Percentiles rank a stretch among this genome's conserved stretches.
These are phyloP conservation scores for Exophiala sideris DNA, from an alignment of 2,329 filamentous ascomycete species.

Conservation along the genomic window DNA sequence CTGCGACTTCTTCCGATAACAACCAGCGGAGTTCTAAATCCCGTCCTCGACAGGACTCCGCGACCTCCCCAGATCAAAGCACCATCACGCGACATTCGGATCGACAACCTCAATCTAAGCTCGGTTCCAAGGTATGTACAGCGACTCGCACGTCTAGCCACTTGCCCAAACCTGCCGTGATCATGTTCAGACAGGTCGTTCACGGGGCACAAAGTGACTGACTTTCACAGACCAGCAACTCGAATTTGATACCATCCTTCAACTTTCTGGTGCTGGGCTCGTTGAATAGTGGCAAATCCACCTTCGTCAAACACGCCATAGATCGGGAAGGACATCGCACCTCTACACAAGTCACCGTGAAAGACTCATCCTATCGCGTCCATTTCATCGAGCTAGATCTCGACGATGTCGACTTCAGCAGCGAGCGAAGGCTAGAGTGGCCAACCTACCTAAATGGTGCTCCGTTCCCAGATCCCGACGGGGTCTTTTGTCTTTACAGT, in stretches of 20 bases:
- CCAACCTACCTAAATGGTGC: conserved; percentile 59
- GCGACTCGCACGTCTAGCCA: background rate
- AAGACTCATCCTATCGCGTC: conserved; percentile 54
- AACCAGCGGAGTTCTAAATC: conserved; percentile 21
- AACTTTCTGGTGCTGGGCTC: conserved; percentile 58
- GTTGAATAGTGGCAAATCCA: conserved; percentile 55
- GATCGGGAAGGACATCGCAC: conserved; percentile 40
- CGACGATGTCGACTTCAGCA: conserved; percentile 50
- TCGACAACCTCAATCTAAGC: conserved; percentile 13
- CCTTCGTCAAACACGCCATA: conserved; percentile 57
- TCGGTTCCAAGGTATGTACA: conserved; percentile 15
- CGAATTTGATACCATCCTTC: conserved; percentile 46
- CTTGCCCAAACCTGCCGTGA: background rate
- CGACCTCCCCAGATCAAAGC: conserved; percentile 10
- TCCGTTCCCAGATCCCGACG: conserved; percentile 73
- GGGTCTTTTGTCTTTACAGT: conserved; percentile 82
- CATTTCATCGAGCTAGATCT: conserved; percentile 56
- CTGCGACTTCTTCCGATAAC: conserved; percentile 17
- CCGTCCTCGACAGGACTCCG: conserved; percentile 15
- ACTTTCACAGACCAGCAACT: conserved; percentile 13
- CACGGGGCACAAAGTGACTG: conserved; percentile 2
- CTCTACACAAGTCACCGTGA: conserved; percentile 52
- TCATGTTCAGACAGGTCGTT: background rate
- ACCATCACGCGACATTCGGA: conserved; percentile 7
- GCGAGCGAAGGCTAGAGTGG: conserved; percentile 48